Evolutionary conservation across 2,329 filamentous ascomycete genomes (phyloP), one percentile per base, ranked within the genome.

Genomic region (Colletotrichum sp.): DNA sequence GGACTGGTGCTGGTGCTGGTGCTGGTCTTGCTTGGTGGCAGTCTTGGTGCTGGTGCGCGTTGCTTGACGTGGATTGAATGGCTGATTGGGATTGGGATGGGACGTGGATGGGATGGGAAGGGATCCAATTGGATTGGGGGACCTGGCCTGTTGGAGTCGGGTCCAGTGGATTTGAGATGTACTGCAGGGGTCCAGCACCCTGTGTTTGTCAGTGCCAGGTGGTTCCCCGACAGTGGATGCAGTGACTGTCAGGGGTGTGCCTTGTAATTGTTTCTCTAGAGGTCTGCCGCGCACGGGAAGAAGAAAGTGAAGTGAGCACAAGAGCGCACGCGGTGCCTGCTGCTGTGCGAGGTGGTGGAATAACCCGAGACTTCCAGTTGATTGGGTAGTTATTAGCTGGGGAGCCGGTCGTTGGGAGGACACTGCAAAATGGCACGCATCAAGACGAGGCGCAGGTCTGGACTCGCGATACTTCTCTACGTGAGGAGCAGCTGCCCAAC

Each of bases 121-220:
- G 69, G 34, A 72, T 62, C 28, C 26, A 32, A 34, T 63, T 63
- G 65, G 71, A 59, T 65, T 62, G 68, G 64, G 67, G 49, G 72
- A 49, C 55, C 55, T 39, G 44, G 44, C 18, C 44, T 49, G 44
- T 49, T 21, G n/a, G 44, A 49, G 44, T 49, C 44, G 44, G 44
- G 44, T 13, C 44, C 44, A 59, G 39, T 76, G 57, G 57, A 52
- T n/a, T 59, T 60, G 70, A 55, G 52, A 72, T 67, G 62, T n/a
- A 59, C 70, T 28, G 73, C 69, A 76, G 73, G 73, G 73, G 70
- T 73, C 69, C 57, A 64, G 39, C n/a, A n/a, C 34, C 64, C 55
- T 68, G 69, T 69, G 63, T 73, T 76, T 69, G 69, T 67, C 32
- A 28, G 26, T 59, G 34, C 72, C 67, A 74, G 67, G 72, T 60